A percentile compares a stretch with the other conserved stretches of the same genome.
Evolutionary conservation across 345 rosid genomes (phyloP).

Genomic region (Moringa oleifera): DNA sequence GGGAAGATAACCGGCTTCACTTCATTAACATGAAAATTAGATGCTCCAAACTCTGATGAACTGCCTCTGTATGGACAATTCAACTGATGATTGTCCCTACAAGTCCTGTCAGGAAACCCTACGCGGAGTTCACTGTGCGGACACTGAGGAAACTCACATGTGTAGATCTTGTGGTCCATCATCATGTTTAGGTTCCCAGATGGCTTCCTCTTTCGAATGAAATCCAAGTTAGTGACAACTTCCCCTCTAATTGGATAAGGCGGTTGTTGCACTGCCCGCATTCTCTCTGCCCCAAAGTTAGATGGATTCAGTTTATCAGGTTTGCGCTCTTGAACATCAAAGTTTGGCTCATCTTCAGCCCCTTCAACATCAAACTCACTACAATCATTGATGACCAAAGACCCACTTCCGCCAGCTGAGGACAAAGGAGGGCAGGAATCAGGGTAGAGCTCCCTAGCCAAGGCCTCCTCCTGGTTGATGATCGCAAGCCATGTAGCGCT

Average conservation of each 20-base stretch:
- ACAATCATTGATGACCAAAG: slow-evolving; percentile 46
- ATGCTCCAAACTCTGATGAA: slow-evolving; percentile 45
- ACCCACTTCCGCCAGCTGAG: slow-evolving; percentile 44
- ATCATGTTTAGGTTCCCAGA: slow-evolving; percentile 35
- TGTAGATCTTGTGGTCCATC: slow-evolving; percentile 45
- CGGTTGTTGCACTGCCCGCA: slow-evolving; percentile 35
- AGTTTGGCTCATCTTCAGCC: slow-evolving; percentile 46
- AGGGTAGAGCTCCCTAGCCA: slow-evolving; percentile 49
- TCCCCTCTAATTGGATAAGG: slow-evolving; percentile 56
- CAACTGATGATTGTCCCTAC: slow-evolving; percentile 77
- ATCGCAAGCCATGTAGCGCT: slow-evolving; percentile 86
- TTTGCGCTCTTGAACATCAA: slow-evolving; percentile 52
- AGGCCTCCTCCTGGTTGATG: slow-evolving; percentile 65
- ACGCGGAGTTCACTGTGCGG: slow-evolving; percentile 52
- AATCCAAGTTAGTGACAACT: slow-evolving; percentile 31
- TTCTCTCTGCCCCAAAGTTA: slow-evolving; percentile 31
- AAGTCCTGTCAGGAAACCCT: slow-evolving; percentile 64
- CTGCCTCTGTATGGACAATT: slow-evolving; percentile 46
- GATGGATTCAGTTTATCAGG: slow-evolving; percentile 41
- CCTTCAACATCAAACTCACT: slow-evolving; percentile 80
- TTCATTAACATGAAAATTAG: slow-evolving; percentile 65
- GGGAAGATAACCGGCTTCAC: slow-evolving; percentile 69
- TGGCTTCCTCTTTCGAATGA: slow-evolving; percentile 63
- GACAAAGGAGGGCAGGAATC: slow-evolving; percentile 51
- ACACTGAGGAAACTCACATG: slow-evolving; percentile 66